Percentiles rank a stretch among this genome's conserved stretches.
phyloP scores from a whole-genome alignment of 1,139 yeast species.

The Hanseniaspora sp. region DNA sequence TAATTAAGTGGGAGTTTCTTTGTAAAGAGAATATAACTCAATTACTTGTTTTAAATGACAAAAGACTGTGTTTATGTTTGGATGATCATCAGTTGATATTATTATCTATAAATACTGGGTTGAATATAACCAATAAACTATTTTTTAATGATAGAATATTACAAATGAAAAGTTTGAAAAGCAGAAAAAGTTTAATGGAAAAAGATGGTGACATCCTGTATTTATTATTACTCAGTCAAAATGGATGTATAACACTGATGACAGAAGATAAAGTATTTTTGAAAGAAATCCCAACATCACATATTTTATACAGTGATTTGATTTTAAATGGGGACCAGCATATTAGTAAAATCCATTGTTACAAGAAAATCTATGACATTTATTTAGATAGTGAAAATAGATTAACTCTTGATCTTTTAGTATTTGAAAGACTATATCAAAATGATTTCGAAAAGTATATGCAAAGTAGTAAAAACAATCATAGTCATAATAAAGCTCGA shows the following conservation, averaged over 20 bases:
- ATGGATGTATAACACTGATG: slow-evolving; percentile 27
- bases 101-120: slow-evolving; percentile 37
- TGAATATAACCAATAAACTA: slow-evolving; percentile 23
- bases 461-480: background rate
- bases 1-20: slow-evolving; percentile 19
- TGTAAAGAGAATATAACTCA: slow-evolving; percentile 40
- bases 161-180: slow-evolving; percentile 21
- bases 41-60: slow-evolving; percentile 34
- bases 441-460: background rate
- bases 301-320: slow-evolving; percentile 20
- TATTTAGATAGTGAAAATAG: background rate
- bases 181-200: background rate
- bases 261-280: slow-evolving; percentile 19
- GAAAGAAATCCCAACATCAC: slow-evolving; percentile 25
- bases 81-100: slow-evolving; percentile 31
- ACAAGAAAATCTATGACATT: slow-evolving; percentile 4
- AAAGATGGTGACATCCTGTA: slow-evolving; percentile 1
- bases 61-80: slow-evolving; percentile 35
- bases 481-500: background rate
- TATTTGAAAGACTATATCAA: background rate
- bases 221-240: slow-evolving; percentile 25
- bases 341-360: background rate
- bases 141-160: slow-evolving; percentile 27
- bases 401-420: background rate
- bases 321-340: no score